These are phyloP conservation scores for Eucalyptus shirleyi DNA, from an alignment of 345 rosid genomes.

Conservation along the genomic window DNA sequence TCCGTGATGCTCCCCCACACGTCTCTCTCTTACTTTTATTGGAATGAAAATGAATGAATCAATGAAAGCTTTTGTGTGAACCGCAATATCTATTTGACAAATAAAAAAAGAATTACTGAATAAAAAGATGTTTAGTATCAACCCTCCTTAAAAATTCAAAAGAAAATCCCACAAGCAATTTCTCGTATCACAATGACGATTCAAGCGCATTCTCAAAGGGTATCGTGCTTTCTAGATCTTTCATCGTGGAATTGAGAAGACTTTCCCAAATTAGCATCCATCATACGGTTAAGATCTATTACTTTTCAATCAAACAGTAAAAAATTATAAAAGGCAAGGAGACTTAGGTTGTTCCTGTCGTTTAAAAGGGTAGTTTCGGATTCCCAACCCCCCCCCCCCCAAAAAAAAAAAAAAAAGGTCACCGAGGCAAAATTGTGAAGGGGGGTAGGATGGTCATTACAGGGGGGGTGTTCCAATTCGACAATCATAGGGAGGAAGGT, in stretches of 20 bases:
- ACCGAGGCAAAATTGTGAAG: not conserved
- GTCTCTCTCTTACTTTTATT: not conserved
- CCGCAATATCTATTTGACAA: not conserved
- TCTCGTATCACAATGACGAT: not conserved
- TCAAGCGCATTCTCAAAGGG: not conserved
- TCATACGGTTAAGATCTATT: not conserved
- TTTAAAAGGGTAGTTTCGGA: not conserved
- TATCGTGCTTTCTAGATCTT: not conserved
- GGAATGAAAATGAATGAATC: not conserved
- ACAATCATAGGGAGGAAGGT: not conserved
- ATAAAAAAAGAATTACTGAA: not conserved
- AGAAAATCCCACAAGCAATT: not conserved
- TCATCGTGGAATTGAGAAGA: not conserved
- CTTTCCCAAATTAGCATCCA: not conserved
- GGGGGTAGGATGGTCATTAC: not conserved
- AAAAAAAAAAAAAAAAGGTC: accelerated
- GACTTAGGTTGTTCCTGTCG: not conserved
- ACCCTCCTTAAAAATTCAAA: not conserved
- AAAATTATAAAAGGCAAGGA: not conserved
- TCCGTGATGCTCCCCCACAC: accelerated
- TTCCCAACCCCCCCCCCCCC: not conserved
- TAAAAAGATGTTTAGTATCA: not conserved
- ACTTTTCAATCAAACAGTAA: not conserved
- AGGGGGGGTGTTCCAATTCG: not conserved
- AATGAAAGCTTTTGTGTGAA: not conserved